Evolutionary conservation across 2,329 filamentous ascomycete species (phyloP), one percentile per base, ranked within the genome.

Genomic region (Botryosphaeria agaves): DNA sequence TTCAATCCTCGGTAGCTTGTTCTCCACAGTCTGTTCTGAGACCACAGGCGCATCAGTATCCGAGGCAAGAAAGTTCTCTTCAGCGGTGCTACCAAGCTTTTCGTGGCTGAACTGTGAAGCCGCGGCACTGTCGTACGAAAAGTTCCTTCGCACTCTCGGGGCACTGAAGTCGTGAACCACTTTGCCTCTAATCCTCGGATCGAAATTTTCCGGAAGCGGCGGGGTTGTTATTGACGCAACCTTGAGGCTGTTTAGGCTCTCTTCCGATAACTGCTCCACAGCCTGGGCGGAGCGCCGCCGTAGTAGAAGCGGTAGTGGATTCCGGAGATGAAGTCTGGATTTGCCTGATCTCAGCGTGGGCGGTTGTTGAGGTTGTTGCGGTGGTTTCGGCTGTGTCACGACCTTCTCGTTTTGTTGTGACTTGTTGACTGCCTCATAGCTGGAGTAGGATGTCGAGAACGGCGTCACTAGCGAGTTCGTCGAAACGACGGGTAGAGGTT

Each of bases 151-250:
- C 25, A 59, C 52, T 30, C 69, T 56, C 5, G 71, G 72, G 3
- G 64, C 67, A 29, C 69, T 73, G 45, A 76, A 76, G 41, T 76
- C 72, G 49, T 76, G 71, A 1, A 76, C 60, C 14, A 70, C 62
- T 29, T 66, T 72, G 12, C 71, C 72, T 31, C 67, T 62, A 34
- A 75, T 76, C 31, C 69, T 59, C 8, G 70, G 69, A 40, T 74
- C 69, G 41, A 71, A 74, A 40, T 72, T 65, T 34, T 70, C 69
- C 2, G 68, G 67, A 14, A 53, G 27, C 2, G 39, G 28, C 31
- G 69, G 57, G 2, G 64, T 59, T 31, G 60, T 56, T 12, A 65
- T 52, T 26, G 50, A 46, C 8, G 62, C 43, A 30, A 56, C 64
- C 23, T 56, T 57, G 17, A 61, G 56, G 14, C 57, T 61, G 18